These are phyloP conservation scores for Physcia stellaris DNA, from an alignment of 495 filamentous ascomycete species.

Conservation along the genomic window DNA sequence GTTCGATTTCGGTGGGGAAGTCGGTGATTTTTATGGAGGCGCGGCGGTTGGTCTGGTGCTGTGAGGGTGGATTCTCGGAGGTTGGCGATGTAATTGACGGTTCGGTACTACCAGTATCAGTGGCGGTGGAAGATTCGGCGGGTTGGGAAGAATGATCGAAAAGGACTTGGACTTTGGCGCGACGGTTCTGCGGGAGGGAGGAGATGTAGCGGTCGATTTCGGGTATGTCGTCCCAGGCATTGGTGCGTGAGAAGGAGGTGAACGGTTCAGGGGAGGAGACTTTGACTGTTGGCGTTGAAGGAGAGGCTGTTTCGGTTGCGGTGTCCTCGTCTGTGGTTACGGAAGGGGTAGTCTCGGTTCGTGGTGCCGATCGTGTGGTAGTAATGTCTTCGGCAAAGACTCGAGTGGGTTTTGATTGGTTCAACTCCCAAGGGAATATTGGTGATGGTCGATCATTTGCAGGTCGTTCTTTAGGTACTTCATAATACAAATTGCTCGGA, in stretches of 20 bases:
- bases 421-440: conserved; percentile 78
- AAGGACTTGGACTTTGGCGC: conserved; percentile 44
- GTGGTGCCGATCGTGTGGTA: conserved; percentile 10
- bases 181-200: conserved; percentile 49
- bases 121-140: conserved; percentile 2
- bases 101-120: too few relatives aligned
- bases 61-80: conserved; percentile 12
- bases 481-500: conserved; percentile 72
- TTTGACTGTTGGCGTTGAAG: conserved; percentile 31
- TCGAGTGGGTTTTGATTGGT: conserved; percentile 51
- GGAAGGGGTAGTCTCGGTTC: conserved; percentile 19
- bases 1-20: conserved; percentile 71
- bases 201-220: conserved; percentile 72
- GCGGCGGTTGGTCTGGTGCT: conserved; percentile 20
- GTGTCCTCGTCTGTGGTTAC: conserved; percentile 23
- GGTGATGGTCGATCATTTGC: conserved; percentile 42
- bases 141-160: conserved; percentile 1
- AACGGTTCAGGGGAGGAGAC: conserved; percentile 40
- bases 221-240: conserved; percentile 81
- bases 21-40: conserved; percentile 60
- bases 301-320: conserved; percentile 30
- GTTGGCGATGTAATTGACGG: conserved; percentile 12
- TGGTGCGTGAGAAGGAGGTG: conserved; percentile 50
- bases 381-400: conserved; percentile 52
- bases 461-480: conserved; percentile 51